A percentile compares a stretch with the other conserved stretches of the same genome.
Conservation (phyloP, 441 rosid genomes). For the Adansonia grandidieri region DNA sequence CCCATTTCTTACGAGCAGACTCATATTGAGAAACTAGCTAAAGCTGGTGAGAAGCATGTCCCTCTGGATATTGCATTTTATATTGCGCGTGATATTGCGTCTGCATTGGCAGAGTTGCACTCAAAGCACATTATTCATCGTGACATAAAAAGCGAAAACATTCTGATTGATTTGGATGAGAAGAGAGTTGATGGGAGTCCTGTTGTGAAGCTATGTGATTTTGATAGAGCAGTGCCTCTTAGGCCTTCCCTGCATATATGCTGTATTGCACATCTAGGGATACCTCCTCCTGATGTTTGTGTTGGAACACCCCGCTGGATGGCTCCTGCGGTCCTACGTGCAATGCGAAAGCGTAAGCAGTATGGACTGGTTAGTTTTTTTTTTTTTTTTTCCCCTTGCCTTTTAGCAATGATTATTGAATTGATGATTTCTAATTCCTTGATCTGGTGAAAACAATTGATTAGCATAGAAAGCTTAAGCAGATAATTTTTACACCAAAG, state of each 20-base stretch:
- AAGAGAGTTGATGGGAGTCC: constrained; percentile 63
- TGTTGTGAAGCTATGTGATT: constrained; percentile 90
- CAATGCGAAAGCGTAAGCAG: constrained; percentile 61
- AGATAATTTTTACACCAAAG: background rate
- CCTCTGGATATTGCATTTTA: no score
- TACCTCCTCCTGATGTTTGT: constrained; percentile 80
- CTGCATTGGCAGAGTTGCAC: constrained; percentile 65
- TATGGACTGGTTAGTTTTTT: constrained; percentile 71
- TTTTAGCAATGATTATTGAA: background rate
- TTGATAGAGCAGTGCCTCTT: constrained; percentile 96
- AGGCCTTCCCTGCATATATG: constrained; percentile 74
- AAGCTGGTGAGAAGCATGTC: no score
- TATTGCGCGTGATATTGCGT: no score
- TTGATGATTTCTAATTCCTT: background rate
- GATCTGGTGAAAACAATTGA: background rate
- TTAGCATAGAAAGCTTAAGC: background rate
- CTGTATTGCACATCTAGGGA: constrained; percentile 79
- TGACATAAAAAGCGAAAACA: constrained; percentile 53
- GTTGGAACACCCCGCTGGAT: constrained; percentile 99
- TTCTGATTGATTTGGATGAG: constrained; percentile 35
- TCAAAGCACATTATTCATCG: constrained; percentile 91
- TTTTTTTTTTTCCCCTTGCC: background rate
- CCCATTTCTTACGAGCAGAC: constrained; percentile 25
- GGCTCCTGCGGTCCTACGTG: constrained; percentile 91
- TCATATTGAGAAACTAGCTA: no score